Evolutionary conservation across 179 eudicot genomes (phyloP), one percentile per base, ranked within the genome.

Genomic region (Beta corolliflora): DNA sequence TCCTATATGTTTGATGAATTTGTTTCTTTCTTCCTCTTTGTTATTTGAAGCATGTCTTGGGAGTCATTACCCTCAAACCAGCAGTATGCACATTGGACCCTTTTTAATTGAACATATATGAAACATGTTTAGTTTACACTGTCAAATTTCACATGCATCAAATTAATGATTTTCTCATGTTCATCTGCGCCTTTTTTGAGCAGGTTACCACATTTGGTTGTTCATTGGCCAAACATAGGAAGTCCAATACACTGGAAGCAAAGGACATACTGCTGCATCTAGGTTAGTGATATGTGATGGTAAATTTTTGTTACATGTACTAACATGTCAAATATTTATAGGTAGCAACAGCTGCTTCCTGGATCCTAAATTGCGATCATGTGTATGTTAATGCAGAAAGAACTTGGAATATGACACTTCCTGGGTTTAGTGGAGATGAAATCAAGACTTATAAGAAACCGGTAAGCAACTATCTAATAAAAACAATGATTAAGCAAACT

Each of bases 141-240:
- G 9, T 23, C 58, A 61, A 9, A 63, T 13, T 14, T 18, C 10
- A n/a, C 9, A 29, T 77, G 59, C 44, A 25, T 36, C 60, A 69
- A 29, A 54, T 56, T 19, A 59, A 2, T 50, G 56, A 4, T 70
- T 5, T 65, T 45, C 25, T 31, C 7, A 13, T 48, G 29, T 75
- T 58, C 45, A 45, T 54, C 53, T 74, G n/a, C 52, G 10, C 5
- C 58, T 70, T 63, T 68, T 65, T 59, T 71, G 79, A 75, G 81
- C 92, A 96, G 99, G 90, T 96, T 29, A 92, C 94, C 54, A 87
- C 94, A 70, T 92, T 90, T 85, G 98, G 94, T 56, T 96, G 99
- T 86, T 94, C 94, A 59, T 86, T 96, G 86, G 98, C 99, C 78
- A 96, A 96, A 88, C 99, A 96, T 85, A 89, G 99, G 61, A 94